Evolutionary conservation across 2,329 filamentous ascomycete genomes (phyloP), one percentile per base, ranked within the genome.

Genomic region (Neofusicoccum sp.): DNA sequence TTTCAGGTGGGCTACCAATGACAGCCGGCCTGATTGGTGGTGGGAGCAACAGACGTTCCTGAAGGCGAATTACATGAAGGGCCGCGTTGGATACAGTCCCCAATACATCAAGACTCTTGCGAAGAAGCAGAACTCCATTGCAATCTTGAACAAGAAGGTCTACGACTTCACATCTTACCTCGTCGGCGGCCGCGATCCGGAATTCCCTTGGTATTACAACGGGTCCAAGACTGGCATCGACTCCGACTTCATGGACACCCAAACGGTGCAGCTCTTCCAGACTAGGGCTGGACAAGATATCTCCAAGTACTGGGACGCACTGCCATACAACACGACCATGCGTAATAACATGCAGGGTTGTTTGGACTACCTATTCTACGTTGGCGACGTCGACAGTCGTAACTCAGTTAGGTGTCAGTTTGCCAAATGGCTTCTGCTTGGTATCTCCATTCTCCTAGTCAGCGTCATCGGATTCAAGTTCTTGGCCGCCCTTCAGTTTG

Each of bases 401-500:
- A 92, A 90, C 76, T 97, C 93, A 1, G 76, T 86, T 1, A 86
- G 86, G 63, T 99, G 95, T 79, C 81, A 89, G 65, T 98, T 99
- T 71, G 87, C 95, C 28, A 88, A 88, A 62, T 99, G 98, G 75
- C 86, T 99, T 65, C 83, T 98, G 20, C 83, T 99, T 36, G 89
- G 89, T 3, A 87, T 99, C 57, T 93, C 93, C 0, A 82, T 91
- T 65, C 67, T 97, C 61, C 81, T 99, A 45, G 89, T 88, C 67
- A 82, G 83, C 47, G 88, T 99, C 63, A 93, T 99, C 67, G 86
- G 84, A 16, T 96, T 98, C 86, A 99, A 99, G 75, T 99, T 99
- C 80, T 83, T 98, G 66, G 96, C 96, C 33, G 95, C 95, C 6
- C 82, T 99, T 62, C 95, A 99, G 71, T 99, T 99, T 69, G 89